These are phyloP conservation scores for Chaetoceros muelleri DNA, from an alignment of 108 stramenopile species.

Conservation along the genomic window DNA sequence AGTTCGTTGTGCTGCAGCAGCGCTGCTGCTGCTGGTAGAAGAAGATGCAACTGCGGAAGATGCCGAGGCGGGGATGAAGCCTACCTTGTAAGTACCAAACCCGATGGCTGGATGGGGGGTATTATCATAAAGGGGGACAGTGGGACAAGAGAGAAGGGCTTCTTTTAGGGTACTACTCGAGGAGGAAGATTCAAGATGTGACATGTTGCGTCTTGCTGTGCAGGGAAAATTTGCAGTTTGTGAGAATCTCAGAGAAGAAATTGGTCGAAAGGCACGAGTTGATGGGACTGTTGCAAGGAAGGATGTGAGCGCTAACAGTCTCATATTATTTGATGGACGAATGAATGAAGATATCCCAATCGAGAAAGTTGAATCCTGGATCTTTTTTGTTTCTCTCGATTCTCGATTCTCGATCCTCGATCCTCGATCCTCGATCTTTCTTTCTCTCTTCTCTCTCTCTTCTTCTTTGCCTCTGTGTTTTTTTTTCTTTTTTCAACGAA, in stretches of 20 bases:
- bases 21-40: conserved; percentile 3
- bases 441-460: too few species aligned
- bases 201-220: too few species aligned
- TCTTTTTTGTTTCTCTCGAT: too few species aligned
- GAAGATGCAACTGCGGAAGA: conserved; percentile 45
- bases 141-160: conserved; percentile 34
- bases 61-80: conserved; percentile 76
- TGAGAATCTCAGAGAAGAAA: neutral
- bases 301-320: neutral
- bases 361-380: too few species aligned
- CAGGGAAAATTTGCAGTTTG: neutral
- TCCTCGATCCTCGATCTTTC: too few species aligned
- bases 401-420: too few species aligned
- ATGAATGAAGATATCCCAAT: too few species aligned
- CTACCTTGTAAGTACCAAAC: conserved; percentile 92
- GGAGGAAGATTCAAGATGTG: too few species aligned
- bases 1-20: conserved; percentile 26
- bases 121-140: conserved; percentile 57
- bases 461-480: too few species aligned
- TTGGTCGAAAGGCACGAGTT: neutral
- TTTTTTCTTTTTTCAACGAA: too few species aligned
- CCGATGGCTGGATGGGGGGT: conserved; percentile 69
- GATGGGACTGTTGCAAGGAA: neutral
- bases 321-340: too few species aligned
- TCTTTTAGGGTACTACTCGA: conserved; percentile 10